Base-by-base conservation (phyloP, 179 eudicot species). In the Spergularia azorica region DNA sequence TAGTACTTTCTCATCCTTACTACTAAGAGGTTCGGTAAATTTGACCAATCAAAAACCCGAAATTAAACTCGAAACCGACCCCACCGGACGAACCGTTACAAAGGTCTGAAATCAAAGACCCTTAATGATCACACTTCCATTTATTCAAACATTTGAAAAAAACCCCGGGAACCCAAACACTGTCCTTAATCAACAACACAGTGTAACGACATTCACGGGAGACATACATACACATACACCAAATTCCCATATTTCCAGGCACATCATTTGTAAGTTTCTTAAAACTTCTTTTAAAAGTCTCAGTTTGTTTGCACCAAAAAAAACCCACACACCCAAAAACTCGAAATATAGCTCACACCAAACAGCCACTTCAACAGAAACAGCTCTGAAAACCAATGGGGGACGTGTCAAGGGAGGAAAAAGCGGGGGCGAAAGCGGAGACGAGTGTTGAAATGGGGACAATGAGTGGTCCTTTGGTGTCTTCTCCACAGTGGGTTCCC, bases 381-480 rank as follows among this genome's bases (percentile, higher is more conserved):
- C 18, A 43, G 0, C 20, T 5, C 8, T 0, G 38, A 65, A 17
- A 69, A 51, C 41, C 18, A 54, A 55, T 46, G 70, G 76, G 69
- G 41, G 87, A 86, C 57, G 81, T 70, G 41, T 77, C 63, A 17
- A 54, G 83, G 61, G 84, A 84, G 58, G 54, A 63, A 0, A 83
- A 84, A 67, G 8, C 38, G 63, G 51, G 67, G 46, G 72, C 58
- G 10, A 13, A 39, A 9, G 51, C 56, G 38, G 89, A 26, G 32
- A 26, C 32, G 32, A 26, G 32, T 26, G 32, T 26, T 26, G 32
- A 79, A n/a, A 69, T 61, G 57, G 89, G 72, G 16, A 72, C 87
- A 11, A 56, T 77, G 80, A 85, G 87, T 41, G 87, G 88, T 2
- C 88, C 86, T 8, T 59, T 82, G 52, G 84, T 69, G 7, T 68